These are phyloP conservation scores for Nosema muscidifuracis DNA, from an alignment of 371 early-diverging fungal genomes.

Conservation along the genomic window DNA sequence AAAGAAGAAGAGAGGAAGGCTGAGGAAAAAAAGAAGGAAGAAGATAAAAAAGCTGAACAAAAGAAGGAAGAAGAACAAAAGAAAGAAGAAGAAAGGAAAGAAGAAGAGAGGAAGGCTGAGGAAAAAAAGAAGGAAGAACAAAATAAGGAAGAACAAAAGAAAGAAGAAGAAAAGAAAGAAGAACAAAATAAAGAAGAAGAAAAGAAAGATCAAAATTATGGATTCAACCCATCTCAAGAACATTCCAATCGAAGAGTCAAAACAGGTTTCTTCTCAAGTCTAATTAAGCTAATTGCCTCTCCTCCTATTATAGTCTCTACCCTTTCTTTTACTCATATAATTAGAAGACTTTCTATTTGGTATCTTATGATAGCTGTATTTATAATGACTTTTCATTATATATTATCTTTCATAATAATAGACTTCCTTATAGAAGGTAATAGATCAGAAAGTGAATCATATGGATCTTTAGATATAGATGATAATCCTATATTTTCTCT, in stretches of 20 bases:
- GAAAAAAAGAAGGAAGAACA: too few relatives aligned
- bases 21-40: too few relatives aligned
- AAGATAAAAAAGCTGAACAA: too few relatives aligned
- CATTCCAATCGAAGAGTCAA: background rate
- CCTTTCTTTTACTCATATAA: slow-evolving; percentile 4
- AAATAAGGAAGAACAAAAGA: too few relatives aligned
- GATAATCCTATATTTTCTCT: background rate
- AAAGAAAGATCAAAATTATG: background rate
- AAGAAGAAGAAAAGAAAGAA: too few relatives aligned
- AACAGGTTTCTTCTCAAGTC: background rate
- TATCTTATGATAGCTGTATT: background rate
- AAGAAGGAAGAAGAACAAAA: too few relatives aligned
- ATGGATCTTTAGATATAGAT: background rate
- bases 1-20: too few relatives aligned
- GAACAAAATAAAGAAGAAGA: background rate
- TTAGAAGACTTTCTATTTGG: background rate
- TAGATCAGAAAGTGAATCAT: background rate
- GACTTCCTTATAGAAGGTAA: background rate
- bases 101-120: too few relatives aligned
- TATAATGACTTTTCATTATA: background rate
- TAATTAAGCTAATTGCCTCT: background rate
- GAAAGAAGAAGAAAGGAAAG: too few relatives aligned
- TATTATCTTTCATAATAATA: background rate
- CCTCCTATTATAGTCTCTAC: slow-evolving; percentile 6
- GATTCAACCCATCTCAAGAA: background rate